Evolutionary conservation across 768 basidiomycete species (phyloP).

Genomic region (Amylocystis lapponica): DNA sequence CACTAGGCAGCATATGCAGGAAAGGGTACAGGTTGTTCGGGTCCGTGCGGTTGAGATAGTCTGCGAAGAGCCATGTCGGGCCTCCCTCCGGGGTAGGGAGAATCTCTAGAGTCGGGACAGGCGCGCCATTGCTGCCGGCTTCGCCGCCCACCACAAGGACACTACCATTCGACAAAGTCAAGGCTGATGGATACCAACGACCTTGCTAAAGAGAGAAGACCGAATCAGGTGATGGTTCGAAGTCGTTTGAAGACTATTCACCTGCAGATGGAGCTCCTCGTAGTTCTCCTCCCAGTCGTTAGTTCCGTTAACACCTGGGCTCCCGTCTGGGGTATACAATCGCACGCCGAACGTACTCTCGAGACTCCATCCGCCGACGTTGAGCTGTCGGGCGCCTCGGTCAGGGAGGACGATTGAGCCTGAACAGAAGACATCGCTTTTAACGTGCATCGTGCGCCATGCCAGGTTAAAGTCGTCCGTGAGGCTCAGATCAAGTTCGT

Average conservation of each 20-base stretch:
- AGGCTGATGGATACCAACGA: conserved; percentile 69
- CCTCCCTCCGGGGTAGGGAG: conserved; percentile 65
- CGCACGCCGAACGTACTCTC: conserved; percentile 69
- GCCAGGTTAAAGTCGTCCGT: conserved; percentile 37
- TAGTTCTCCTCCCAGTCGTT: conserved; percentile 78
- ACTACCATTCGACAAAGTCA: conserved; percentile 68
- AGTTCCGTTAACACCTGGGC: conserved; percentile 61
- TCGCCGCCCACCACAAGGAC: conserved; percentile 74
- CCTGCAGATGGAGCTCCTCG: conserved; percentile 53
- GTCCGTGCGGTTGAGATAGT: conserved; percentile 66
- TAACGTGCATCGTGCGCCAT: conserved; percentile 74
- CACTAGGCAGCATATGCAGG: conserved; percentile 64
- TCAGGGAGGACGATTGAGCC: conserved; percentile 71
- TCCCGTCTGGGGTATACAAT: conserved; percentile 66
- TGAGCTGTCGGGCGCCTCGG: conserved; percentile 58
- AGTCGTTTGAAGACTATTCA: conserved; percentile 14
- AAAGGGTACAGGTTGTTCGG: conserved; percentile 82
- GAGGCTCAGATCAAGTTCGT: conserved; percentile 67
- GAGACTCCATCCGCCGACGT: conserved; percentile 67
- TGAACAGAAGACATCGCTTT: conserved; percentile 79
- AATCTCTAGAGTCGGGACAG: conserved; percentile 67
- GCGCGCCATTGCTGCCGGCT: conserved; percentile 57
- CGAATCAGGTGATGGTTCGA: neutral
- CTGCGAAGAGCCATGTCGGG: conserved; percentile 51
- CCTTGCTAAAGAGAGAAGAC: conserved; percentile 35